A percentile compares a stretch with the other conserved stretches of the same genome.
phyloP scores from a whole-genome alignment of 2,329 filamentous ascomycete genomes.

The Myriosclerotinia scirpicola region DNA sequence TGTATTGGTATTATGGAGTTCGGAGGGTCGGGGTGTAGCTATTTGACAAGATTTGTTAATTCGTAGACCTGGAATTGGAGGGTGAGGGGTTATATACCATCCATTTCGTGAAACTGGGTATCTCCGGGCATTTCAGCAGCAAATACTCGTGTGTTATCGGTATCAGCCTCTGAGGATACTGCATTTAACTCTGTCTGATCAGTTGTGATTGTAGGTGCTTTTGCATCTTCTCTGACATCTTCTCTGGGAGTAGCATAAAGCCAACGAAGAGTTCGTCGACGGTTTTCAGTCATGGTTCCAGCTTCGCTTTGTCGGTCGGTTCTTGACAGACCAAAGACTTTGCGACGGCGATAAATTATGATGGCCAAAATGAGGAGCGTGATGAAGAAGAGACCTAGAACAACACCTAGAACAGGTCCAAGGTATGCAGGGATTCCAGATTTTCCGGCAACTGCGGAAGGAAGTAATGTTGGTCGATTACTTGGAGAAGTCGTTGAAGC shows the following conservation, averaged over 20 bases:
- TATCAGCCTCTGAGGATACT: conserved; percentile 26
- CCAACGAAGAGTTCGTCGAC: conserved; percentile 36
- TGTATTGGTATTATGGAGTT: conserved; percentile 28
- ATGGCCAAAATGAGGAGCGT: conserved; percentile 52
- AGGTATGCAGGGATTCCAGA: conserved; percentile 54
- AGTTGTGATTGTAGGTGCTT: conserved; percentile 38
- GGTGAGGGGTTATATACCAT: conserved; percentile 34
- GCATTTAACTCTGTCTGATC: conserved; percentile 31
- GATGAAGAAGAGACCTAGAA: conserved; percentile 58
- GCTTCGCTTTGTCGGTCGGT: conserved; percentile 32
- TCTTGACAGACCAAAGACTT: conserved; percentile 30
- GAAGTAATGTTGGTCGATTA: conserved; percentile 24
- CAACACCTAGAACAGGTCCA: conserved; percentile 60
- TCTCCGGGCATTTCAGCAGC: conserved; percentile 34
- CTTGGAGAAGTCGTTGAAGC: conserved; percentile 27
- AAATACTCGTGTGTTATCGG: conserved; percentile 28
- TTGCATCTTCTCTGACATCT: conserved; percentile 23
- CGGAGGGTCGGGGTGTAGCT: conserved; percentile 35
- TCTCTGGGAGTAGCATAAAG: conserved; percentile 29
- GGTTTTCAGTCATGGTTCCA: conserved; percentile 33
- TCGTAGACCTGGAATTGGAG: conserved; percentile 3
- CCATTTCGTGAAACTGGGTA: conserved; percentile 40
- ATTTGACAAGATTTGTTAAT: conserved; percentile 13
- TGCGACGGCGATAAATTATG: conserved; percentile 52
- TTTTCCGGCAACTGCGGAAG: conserved; percentile 21